phyloP scores from a whole-genome alignment of 2,329 filamentous ascomycete species.

The Monilinia vaccinii-corymbosi region DNA sequence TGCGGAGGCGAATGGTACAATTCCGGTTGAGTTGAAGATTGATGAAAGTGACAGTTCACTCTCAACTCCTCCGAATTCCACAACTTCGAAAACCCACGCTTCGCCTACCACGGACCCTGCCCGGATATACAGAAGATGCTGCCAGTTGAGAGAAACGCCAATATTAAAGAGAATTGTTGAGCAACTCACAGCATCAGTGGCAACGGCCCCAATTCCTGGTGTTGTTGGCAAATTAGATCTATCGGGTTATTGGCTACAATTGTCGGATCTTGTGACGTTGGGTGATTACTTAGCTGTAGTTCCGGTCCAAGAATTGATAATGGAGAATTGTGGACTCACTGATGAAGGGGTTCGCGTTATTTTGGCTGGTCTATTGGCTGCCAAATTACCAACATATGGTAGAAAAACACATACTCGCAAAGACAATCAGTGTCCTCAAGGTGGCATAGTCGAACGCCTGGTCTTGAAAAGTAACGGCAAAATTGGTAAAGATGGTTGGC shows the following conservation, averaged over 20 bases:
- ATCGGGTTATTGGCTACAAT: constrained; percentile 72
- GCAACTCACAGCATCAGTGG: constrained; percentile 66
- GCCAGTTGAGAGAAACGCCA: constrained; percentile 84
- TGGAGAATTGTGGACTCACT: constrained; percentile 79
- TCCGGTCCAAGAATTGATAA: constrained; percentile 73
- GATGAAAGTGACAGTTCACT: constrained; percentile 52
- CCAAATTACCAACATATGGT: constrained; percentile 53
- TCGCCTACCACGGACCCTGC: constrained; percentile 83
- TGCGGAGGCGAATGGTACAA: constrained; percentile 77
- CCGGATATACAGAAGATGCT: constrained; percentile 88
- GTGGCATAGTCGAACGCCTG: constrained; percentile 76
- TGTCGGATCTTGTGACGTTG: constrained; percentile 76
- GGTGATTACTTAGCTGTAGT: constrained; percentile 93
- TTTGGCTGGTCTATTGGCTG: constrained; percentile 74
- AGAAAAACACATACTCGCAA: constrained; percentile 15
- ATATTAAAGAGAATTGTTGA: constrained; percentile 88
- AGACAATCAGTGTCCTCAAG: constrained; percentile 29
- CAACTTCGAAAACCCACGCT: constrained; percentile 45
- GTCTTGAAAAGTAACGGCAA: constrained; percentile 83
- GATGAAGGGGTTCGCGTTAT: constrained; percentile 84
- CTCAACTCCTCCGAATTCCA: constrained; percentile 24
- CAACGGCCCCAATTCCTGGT: constrained; percentile 51
- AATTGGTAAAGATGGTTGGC: constrained; percentile 82
- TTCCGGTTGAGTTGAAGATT: constrained; percentile 73
- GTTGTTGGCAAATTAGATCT: constrained; percentile 76